Percentiles rank a stretch among this genome's conserved stretches.
These are phyloP conservation scores for Trypanosoma caninum DNA, from an alignment of 208 protist species.

Conservation along the genomic window DNA sequence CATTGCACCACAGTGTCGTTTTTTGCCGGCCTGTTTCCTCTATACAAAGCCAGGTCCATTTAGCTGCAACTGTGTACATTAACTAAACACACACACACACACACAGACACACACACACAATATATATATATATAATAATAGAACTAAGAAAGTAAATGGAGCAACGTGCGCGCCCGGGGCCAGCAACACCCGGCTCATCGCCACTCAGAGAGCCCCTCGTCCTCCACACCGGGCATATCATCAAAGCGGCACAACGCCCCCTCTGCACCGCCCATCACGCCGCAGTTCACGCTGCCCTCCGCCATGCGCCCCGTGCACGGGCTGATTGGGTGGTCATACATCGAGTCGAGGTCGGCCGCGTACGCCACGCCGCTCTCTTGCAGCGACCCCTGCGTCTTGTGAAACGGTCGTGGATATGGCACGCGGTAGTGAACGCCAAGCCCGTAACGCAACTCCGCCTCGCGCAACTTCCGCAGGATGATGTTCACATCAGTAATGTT, in stretches of 20 bases:
- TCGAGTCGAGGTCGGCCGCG: conserved; percentile 80
- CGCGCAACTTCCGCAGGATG: conserved; percentile 78
- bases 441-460: conserved; percentile 89
- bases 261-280: conserved; percentile 50
- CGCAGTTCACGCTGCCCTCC: conserved; percentile 72
- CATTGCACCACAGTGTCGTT: too few species aligned
- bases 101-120: too few species aligned
- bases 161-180: too few species aligned
- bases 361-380: conserved; percentile 80
- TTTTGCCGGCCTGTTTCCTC: too few species aligned
- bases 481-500: conserved; percentile 48
- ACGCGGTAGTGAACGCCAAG: conserved; percentile 84
- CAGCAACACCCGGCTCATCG: background rate
- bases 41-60: too few species aligned
- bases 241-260: conserved; percentile 48
- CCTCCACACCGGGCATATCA: conserved; percentile 35
- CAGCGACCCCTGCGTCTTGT: conserved; percentile 79
- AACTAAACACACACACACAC: too few species aligned
- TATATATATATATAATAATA: too few species aligned
- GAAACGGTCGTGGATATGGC: conserved; percentile 77
- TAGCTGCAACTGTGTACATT: too few species aligned
- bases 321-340: conserved; percentile 76
- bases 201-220: conserved; percentile 28
- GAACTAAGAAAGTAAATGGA: too few species aligned
- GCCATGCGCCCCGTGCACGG: conserved; percentile 54